These are phyloP conservation scores for Biscogniauxia marginata DNA, from an alignment of 2,329 filamentous ascomycete genomes.

Conservation along the genomic window DNA sequence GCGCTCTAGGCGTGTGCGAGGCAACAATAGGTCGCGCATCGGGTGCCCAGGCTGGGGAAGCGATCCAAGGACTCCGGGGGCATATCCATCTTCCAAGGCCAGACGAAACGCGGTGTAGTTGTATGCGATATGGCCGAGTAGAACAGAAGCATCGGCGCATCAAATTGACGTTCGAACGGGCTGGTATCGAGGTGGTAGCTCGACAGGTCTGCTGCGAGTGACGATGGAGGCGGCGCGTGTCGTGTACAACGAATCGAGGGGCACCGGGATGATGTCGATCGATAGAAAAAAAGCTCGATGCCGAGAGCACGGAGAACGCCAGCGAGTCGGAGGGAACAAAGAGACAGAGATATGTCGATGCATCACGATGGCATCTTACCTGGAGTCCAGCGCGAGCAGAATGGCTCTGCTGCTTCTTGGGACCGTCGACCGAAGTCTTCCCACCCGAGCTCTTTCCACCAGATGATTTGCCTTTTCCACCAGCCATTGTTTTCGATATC, in stretches of 20 bases:
- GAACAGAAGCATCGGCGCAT: not conserved
- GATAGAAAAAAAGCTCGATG: slow-evolving; percentile 10
- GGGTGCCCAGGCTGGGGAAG: not conserved
- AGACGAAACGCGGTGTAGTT: not conserved
- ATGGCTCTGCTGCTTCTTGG: slow-evolving; percentile 92
- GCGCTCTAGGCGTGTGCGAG: not conserved
- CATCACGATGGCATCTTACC: slow-evolving; percentile 58
- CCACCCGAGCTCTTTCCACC: slow-evolving; percentile 62
- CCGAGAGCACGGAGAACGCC: slow-evolving; percentile 11
- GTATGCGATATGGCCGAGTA: not conserved
- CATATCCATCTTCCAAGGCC: not conserved
- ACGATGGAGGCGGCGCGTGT: not conserved
- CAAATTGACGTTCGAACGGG: not conserved
- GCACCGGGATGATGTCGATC: slow-evolving; percentile 3
- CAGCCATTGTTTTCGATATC: slow-evolving; percentile 56
- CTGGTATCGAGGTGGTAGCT: not conserved
- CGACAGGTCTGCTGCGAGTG: not conserved
- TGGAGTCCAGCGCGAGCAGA: slow-evolving; percentile 93
- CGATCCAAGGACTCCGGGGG: not conserved
- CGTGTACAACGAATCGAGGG: slow-evolving; percentile 16
- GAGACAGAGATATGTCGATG: slow-evolving; percentile 19
- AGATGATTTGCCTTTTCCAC: slow-evolving; percentile 90
- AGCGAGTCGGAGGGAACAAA: not conserved
- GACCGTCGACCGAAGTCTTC: slow-evolving; percentile 49
- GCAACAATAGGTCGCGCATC: not conserved